Evolutionary conservation across 139 green algal species (phyloP), one percentile per base, ranked within the genome.

Genomic region (Chlamydomonas incerta): DNA sequence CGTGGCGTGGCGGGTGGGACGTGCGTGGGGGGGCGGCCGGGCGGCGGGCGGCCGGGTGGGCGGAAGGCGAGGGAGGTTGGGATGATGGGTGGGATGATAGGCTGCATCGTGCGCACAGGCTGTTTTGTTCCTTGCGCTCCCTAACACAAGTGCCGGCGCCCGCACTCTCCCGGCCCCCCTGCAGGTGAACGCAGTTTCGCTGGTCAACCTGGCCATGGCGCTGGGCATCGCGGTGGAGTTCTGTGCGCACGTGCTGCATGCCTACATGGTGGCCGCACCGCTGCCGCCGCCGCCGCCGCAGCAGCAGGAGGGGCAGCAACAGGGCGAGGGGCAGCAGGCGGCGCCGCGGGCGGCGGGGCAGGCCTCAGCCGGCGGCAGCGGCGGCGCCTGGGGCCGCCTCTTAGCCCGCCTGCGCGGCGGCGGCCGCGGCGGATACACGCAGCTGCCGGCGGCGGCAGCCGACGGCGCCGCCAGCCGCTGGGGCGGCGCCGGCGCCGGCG

Each of bases 181-280:
- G 28, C 93, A 98, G 88, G 86, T 94, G 37, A 96, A 96, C 86
- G 92, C 93, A 28, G 92, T 97, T 33, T 95, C 90, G 24, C 81
- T 97, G 75, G 95, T 97, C 52, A 97, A 97, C 90, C 89, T 97
- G 80, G 92, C 94, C 29, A 95, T 95, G 91, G 88, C 90, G 0
- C 85, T 97, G 55, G 95, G 95, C 63, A 98, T 98, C 35, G 93
- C 90, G 0, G 93, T 98, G 46, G 95, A 98, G 94, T 98, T 98
- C 80, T 94, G 90, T 58, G 93, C 92, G 2, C 96, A 98, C 82
- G 87, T 98, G 23, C 75, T 96, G 65, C 95, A 97, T 74, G 90
- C 93, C 0, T 97, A 95, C 76, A 34, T 76, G 33, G 62, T 75
- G 24, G 69, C 85, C 21, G 52, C 57, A 0, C 77, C 66, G 23